Base-by-base conservation (phyloP, 2,329 filamentous ascomycete species). In the Fusarium coffeatum region DNA sequence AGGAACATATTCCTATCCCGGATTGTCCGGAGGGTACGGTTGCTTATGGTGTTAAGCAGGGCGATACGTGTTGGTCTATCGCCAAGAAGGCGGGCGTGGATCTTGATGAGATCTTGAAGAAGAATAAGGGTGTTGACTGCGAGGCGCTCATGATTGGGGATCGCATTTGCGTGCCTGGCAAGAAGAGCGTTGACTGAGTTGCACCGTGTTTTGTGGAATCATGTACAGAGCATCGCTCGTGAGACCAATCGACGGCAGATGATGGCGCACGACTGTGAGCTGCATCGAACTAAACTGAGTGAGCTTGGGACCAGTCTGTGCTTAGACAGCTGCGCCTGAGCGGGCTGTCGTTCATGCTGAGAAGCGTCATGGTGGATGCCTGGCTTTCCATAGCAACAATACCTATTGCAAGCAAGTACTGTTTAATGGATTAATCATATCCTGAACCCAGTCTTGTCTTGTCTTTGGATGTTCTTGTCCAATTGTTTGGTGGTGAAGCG, bases 11-110 rank as follows among this genome's bases (percentile, higher is more conserved):
- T 23, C 59, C 64, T 2, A 55, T 64, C 5, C 60, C 68, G 9
- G 45, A 72, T 32, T 82, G 82, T 37, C 67, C 60, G 1, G 75
- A 76, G 18, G 78, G 78, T 47, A 73, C 69, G 22, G 69, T 69
- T 22, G 71, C 76, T 8, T 83, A 87, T 70, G 76, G 77, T 40
- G 77, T 89, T 45, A 69, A 78, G 51, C 55, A 77, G 10, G 85
- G 83, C 8, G 84, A 88, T 65, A 86, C 84, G 10, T 88, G 86
- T 74, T 88, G 85, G 85, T 81, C 75, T 8, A 82, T 89, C 73
- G 84, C 82, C 2, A 71, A 87, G 59, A 74, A 68, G 32, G 75
- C 79, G 60, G 78, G 78, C n/a, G 62, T 85, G 58, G 78, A 76
- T 43, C 78, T 88, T 23, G 83, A 85, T 16, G 81, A 81, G 22